These are phyloP conservation scores for Capsicum chinense DNA, from an alignment of 257 asterid genomes.

Conservation along the genomic window DNA sequence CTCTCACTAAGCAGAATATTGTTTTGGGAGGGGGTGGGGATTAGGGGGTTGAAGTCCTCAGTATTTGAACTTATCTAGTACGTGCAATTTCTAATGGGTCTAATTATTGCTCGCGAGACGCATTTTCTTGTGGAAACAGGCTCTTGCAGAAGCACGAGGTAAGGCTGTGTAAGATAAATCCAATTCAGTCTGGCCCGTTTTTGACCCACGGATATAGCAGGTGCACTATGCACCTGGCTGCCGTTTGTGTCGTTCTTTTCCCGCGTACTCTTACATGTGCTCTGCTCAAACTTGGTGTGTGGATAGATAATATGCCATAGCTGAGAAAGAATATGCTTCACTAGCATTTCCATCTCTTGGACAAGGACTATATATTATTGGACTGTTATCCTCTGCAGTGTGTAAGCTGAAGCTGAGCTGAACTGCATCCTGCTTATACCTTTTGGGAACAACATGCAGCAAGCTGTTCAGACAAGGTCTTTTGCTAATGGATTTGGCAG, in stretches of 20 bases:
- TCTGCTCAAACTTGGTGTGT: slow-evolving; percentile 13
- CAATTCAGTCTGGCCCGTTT: background rate
- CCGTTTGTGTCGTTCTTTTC: background rate
- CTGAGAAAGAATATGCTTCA: slow-evolving; percentile 17
- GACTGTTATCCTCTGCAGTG: slow-evolving; percentile 38
- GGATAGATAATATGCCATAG: background rate
- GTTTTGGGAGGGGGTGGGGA: background rate
- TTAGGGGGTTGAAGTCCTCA: background rate
- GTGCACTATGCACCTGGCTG: background rate
- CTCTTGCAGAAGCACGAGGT: background rate
- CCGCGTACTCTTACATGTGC: background rate
- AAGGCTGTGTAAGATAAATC: background rate
- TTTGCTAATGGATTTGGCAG: slow-evolving; percentile 81
- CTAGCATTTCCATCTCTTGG: background rate
- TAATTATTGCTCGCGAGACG: background rate
- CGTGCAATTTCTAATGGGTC: background rate
- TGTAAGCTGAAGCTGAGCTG: slow-evolving; percentile 39
- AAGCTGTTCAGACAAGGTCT: slow-evolving; percentile 66
- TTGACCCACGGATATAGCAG: background rate
- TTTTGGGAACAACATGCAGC: slow-evolving; percentile 71
- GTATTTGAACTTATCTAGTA: background rate
- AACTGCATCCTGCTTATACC: slow-evolving; percentile 32
- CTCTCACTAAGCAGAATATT: background rate
- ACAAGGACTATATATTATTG: background rate
- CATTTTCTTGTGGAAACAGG: background rate